Evolutionary conservation across 106 monocot species (phyloP), one percentile per base, ranked within the genome.

Genomic region (Agapanthus africanus): DNA sequence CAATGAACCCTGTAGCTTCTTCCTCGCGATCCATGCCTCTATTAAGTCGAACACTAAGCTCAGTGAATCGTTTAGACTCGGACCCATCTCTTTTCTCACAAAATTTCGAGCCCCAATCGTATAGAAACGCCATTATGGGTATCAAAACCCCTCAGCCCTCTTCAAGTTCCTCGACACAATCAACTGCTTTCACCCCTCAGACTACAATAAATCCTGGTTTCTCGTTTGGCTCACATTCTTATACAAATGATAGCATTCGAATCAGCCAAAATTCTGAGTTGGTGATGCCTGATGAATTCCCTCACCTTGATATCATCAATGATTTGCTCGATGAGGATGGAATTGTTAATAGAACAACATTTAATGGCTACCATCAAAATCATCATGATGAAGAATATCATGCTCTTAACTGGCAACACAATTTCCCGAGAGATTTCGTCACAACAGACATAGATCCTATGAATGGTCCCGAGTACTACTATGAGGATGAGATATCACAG

Each of bases 221-320:
- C n/a, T 67, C 66, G 11, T 82, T 78, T 70, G 84, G 78, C 3
- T 81, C 84, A 21, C 52, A 60, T 63, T 69, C 2, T 37, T 74
- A 25, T 72, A 39, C 2, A 74, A 47, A 35, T 54, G 11, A 30
- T 30, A 54, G 19, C 61, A 19, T 11, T 64, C 66, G 80, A 54
- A 25, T 25, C n/a, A n/a, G n/a, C n/a, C n/a, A n/a, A n/a, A n/a
- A n/a, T n/a, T n/a, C n/a, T n/a, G n/a, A n/a, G n/a, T n/a, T n/a
- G n/a, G n/a, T n/a, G 84, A 77, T 22, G 50, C 59, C 11, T 41
- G 88, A 97, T 3, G 95, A 97, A 38, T 97, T 97, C 44, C 95
- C 95, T 4, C 95, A 97, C 56, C 75, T 97, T 63, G 95, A 91
- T 70, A 88, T 97, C 41, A 97, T 97, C 59, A 92, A 97, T 69